Percentiles rank a stretch among this genome's conserved stretches.
These are phyloP conservation scores for Penicillium concentricum DNA, from an alignment of 2,329 filamentous ascomycete species.

Conservation along the genomic window DNA sequence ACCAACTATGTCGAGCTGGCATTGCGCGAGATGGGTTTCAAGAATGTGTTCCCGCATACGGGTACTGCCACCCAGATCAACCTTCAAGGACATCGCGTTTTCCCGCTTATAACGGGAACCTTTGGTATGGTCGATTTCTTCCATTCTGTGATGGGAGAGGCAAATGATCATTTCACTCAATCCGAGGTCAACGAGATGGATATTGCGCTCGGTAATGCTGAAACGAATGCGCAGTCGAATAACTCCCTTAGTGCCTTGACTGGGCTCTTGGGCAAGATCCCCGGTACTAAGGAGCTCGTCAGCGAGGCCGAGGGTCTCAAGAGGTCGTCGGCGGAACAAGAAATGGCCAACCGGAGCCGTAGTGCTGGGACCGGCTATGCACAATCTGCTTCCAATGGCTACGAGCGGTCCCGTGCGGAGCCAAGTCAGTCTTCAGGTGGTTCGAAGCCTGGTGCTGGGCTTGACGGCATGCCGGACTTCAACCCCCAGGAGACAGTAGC, in stretches of 20 bases:
- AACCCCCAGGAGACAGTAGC: constrained; percentile 73
- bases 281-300: constrained; percentile 67
- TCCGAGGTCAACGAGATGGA: constrained; percentile 82
- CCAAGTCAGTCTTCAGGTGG: constrained; percentile 43
- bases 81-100: constrained; percentile 65
- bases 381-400: constrained; percentile 17
- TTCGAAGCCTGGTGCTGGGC: constrained; percentile 46
- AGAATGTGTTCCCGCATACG: constrained; percentile 70
- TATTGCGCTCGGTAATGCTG: constrained; percentile 68
- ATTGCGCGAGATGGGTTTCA: constrained; percentile 68
- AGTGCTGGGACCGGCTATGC: constrained; percentile 31
- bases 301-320: constrained; percentile 65
- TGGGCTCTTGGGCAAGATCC: constrained; percentile 72
- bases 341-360: constrained; percentile 55
- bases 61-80: constrained; percentile 66
- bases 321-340: constrained; percentile 61
- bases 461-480: constrained; percentile 75
- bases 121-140: constrained; percentile 84
- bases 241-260: constrained; percentile 61
- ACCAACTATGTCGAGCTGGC: constrained; percentile 81
- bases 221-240: constrained; percentile 48
- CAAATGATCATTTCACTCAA: constrained; percentile 80
- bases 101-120: constrained; percentile 67
- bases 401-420: constrained; percentile 31
- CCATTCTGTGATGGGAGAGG: constrained; percentile 74